A percentile compares a stretch with the other conserved stretches of the same genome.
Evolutionary conservation across 2,329 filamentous ascomycete species (phyloP).

Genomic region (Talaromyces rugulosus): DNA sequence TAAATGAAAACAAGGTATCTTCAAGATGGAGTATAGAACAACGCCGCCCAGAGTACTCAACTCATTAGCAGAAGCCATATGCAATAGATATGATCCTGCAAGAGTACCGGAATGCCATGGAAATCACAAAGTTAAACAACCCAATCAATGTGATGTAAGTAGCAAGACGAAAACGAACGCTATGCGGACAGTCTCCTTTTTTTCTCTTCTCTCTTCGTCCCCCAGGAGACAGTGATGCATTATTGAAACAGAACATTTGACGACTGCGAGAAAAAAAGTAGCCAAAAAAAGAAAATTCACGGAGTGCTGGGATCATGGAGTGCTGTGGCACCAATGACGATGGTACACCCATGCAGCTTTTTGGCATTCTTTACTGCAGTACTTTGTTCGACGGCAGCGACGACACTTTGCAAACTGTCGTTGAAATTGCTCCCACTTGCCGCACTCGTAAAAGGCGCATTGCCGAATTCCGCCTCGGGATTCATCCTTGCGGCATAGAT

Average conservation of each 20-base stretch:
- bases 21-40: constrained; percentile 25
- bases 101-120: background rate
- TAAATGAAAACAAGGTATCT: constrained; percentile 33
- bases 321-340: constrained; percentile 80
- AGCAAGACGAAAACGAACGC: background rate
- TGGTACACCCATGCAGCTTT: constrained; percentile 99
- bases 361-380: constrained; percentile 99
- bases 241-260: background rate
- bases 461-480: constrained; percentile 89
- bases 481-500: constrained; percentile 96
- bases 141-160: background rate
- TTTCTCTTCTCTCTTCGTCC: background rate
- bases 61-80: constrained; percentile 1
- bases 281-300: background rate
- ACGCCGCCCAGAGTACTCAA: constrained; percentile 26
- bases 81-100: background rate
- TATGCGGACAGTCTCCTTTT: background rate
- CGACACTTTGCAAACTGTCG: constrained; percentile 97
- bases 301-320: constrained; percentile 17
- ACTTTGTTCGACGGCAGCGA: constrained; percentile 92
- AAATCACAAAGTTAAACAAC: background rate
- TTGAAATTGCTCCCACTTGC: constrained; percentile 96
- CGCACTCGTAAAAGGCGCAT: constrained; percentile 96
- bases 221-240: background rate
- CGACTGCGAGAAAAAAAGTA: background rate